Evolutionary conservation across 352 stramenopile genomes (phyloP), one percentile per base, ranked within the genome.

Genomic region (Globisporangium nunn): DNA sequence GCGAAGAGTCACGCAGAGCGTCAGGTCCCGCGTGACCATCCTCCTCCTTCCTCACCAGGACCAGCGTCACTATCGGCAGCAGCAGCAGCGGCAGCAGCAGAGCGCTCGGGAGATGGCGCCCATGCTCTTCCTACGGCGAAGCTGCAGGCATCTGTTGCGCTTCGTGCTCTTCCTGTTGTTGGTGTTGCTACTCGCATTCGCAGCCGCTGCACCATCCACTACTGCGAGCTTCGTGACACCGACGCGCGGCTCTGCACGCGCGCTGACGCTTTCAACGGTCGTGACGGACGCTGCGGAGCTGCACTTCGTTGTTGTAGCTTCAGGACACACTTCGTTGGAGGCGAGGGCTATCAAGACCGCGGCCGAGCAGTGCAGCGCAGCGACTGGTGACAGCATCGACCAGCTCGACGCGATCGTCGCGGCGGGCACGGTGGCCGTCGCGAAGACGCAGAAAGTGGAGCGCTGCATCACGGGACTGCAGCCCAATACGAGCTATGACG

Each of bases 401-500:
- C 18, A 5, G 17, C 11, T 15, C 44, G n/a, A 28, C 12, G 28
- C 47, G 35, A 15, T 59, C 31, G 48, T 70, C 11, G 58, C 63
- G 5, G 81, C 75, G 0, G 68, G 67, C 41, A 89, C 80, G 0
- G 58, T 91, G 18, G 61, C 66, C 0, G 69, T 87, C 6, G 12
- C 66, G 0, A 66, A 58, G 29, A 75, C 81, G 5, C 71, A 87
- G 46, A 86, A 87, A 29, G 51, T 90, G 2, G 77, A 81, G 54
- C 72, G 64, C 23, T 35, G 62, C 2, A 65, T 91, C 1, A 29
- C 66, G 6, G 66, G 73, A 0, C 59, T 93, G 12, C 23, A 50
- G 10, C 28, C 78, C 0, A 91, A 91, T 51, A 80, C 67, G 28
- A 89, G 69, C 67, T 93, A 91, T 64, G 81, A 91, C 41, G 81